A percentile compares a stretch with the other conserved stretches of the same genome.
These are phyloP conservation scores for Calonectria fujianensis DNA, from an alignment of 2,329 filamentous ascomycete species.

Conservation along the genomic window DNA sequence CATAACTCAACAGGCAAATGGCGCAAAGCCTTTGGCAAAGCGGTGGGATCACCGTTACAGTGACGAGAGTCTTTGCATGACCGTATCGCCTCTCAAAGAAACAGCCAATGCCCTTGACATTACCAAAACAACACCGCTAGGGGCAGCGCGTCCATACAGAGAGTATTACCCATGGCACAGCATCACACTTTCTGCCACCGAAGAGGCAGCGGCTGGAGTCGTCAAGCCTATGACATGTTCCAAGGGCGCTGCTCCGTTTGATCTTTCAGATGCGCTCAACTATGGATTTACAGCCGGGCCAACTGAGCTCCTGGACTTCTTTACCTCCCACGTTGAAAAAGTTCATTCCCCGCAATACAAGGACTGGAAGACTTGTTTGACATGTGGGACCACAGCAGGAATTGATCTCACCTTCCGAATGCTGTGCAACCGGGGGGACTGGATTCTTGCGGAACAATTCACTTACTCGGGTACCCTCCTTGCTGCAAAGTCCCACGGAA, in stretches of 20 bases:
- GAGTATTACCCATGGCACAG: constrained; percentile 18
- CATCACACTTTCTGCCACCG: not conserved
- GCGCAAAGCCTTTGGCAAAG: not conserved
- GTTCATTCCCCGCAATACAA: constrained; percentile 1
- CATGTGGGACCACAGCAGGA: not conserved
- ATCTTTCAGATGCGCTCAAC: constrained; percentile 16
- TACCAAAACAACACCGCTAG: constrained; percentile 2
- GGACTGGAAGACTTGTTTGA: constrained; percentile 12
- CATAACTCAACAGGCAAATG: not conserved
- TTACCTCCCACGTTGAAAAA: not conserved
- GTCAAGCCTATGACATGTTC: not conserved
- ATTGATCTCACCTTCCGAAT: constrained; percentile 3
- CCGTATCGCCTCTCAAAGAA: constrained; percentile 7
- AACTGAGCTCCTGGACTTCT: not conserved
- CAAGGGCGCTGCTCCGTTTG: not conserved
- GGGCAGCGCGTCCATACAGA: not conserved
- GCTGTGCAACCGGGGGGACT: constrained; percentile 13
- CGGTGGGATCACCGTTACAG: constrained; percentile 9
- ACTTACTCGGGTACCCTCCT: constrained; percentile 1
- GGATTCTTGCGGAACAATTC: constrained; percentile 4
- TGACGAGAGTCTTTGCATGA: constrained; percentile 2
- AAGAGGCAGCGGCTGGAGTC: not conserved
- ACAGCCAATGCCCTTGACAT: constrained; percentile 21
- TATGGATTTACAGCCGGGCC: constrained; percentile 8
- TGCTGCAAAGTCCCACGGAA: not conserved